Evolutionary conservation across 768 basidiomycete species (phyloP), one percentile per base, ranked within the genome.

Genomic region (Collybia nuda): DNA sequence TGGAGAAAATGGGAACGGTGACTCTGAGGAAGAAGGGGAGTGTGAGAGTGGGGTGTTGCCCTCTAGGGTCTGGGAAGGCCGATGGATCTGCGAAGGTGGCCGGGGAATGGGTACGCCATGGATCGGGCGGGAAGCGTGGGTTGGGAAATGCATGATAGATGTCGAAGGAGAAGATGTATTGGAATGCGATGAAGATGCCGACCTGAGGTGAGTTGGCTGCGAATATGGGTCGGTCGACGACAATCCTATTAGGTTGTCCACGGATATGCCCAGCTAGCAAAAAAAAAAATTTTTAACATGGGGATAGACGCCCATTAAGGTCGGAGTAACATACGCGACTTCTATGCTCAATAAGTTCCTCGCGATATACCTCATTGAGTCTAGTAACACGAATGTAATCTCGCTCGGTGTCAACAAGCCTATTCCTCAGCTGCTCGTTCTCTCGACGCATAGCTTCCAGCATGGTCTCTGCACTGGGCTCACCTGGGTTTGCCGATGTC

Each of bases 321-420:
- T 21, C 50, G 41, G 32, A 50, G 42, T 36, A 7, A 78, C 91
- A 68, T 68, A 90, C 89, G 66, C 88, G 73, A 56, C 82, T 72
- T 51, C 91, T 69, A 60, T 88, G 82, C 39, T 89, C 85, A 48
- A 93, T 84, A 52, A 93, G 68, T 66, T 93, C 91, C 67, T 91
- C 90, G 24, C 89, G 75, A 61, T 93, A 93, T 4, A 90, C 79
- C 58, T 93, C 90, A 56, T 92, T 93, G 62, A 90, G 67, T 55
- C 89, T 69, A 44, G 82, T 74, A 42, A 91, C 77, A 26, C 86
- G 80, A 52, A 89, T 79, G 61, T 85, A 92, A 56, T 90, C 87
- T 54, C 86, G 67, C 67, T 93, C 91, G 5, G 85, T 87, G 43
- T 86, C 86, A 8, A 82, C 82, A 46, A 93, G 65, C 48, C 82